Conservation (phyloP, 1,284 basidiomycete genomes). For the Anthracocystis walkeri region DNA sequence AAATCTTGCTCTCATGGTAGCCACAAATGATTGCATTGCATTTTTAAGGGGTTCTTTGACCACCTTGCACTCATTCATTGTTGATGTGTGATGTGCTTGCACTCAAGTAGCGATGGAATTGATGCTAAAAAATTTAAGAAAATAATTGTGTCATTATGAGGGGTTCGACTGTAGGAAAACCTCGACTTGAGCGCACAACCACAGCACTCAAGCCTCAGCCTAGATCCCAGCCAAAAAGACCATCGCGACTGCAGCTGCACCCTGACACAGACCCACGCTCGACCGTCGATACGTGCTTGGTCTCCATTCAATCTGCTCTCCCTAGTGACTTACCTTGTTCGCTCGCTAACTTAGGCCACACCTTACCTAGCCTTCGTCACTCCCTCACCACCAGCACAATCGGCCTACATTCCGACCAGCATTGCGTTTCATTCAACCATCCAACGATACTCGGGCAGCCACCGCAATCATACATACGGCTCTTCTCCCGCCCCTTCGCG, state of each 20-base stretch:
- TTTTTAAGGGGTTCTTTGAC: no score
- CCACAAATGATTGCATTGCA: no score
- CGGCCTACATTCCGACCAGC: neutral
- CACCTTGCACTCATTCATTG: no score
- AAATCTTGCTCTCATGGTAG: no score
- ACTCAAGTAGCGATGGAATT: no score
- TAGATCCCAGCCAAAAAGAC: neutral
- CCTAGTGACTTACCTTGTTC: neutral
- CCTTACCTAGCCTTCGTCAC: neutral
- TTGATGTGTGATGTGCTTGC: no score
- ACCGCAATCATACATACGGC: neutral
- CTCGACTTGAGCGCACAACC: neutral
- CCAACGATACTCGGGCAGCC: neutral
- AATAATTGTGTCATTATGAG: no score
- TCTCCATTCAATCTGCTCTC: slow-evolving; percentile 3
- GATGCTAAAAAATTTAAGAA: no score
- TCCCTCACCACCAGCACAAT: neutral
- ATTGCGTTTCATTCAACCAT: neutral
- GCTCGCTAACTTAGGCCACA: slow-evolving; percentile 2
- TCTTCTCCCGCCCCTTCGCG: neutral
- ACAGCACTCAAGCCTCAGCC: neutral
- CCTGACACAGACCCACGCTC: slow-evolving; percentile 3
- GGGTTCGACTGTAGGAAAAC: no score
- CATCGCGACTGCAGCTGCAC: slow-evolving; percentile 4
- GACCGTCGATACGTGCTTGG: slow-evolving; percentile 1